Percentiles rank a stretch among this genome's conserved stretches.
These are phyloP conservation scores for Zymoseptoria ardabiliae DNA, from an alignment of 2,329 filamentous ascomycete genomes.

Conservation along the genomic window DNA sequence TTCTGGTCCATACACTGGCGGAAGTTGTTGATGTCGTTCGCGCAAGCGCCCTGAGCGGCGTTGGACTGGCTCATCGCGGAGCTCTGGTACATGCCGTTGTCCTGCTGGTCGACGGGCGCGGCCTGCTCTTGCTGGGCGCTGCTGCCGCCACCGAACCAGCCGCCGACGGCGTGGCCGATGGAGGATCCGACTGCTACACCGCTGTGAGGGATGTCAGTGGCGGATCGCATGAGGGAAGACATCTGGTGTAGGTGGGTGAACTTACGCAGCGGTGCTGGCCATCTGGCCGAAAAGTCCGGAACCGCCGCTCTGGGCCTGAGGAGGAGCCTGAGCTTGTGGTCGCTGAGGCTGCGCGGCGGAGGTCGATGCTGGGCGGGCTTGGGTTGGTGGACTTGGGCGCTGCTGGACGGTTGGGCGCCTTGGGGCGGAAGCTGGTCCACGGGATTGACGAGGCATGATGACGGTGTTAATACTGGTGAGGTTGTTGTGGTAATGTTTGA, in stretches of 20 bases:
- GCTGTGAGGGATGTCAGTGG: slow-evolving; percentile 44
- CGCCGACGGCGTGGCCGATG: slow-evolving; percentile 89
- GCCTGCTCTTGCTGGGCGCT: slow-evolving; percentile 38
- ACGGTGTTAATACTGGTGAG: slow-evolving; percentile 1
- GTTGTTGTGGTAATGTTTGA: slow-evolving; percentile 1
- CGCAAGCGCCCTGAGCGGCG: slow-evolving; percentile 49
- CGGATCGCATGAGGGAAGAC: too few species aligned
- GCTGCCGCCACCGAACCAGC: slow-evolving; percentile 69
- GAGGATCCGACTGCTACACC: slow-evolving; percentile 95
- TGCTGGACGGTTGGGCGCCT: slow-evolving; percentile 38
- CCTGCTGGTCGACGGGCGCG: slow-evolving; percentile 18
- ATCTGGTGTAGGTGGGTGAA: slow-evolving; percentile 30
- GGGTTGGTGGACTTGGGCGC: slow-evolving; percentile 58
- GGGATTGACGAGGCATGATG: slow-evolving; percentile 44
- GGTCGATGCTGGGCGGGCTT: slow-evolving; percentile 46
- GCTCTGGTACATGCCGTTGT: slow-evolving; percentile 28
- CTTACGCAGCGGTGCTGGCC: slow-evolving; percentile 95
- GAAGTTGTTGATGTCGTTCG: slow-evolving; percentile 73
- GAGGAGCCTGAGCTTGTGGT: slow-evolving; percentile 36
- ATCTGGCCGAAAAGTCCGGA: slow-evolving; percentile 92
- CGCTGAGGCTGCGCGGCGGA: slow-evolving; percentile 39
- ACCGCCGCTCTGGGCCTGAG: slow-evolving; percentile 50
- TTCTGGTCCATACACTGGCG: slow-evolving; percentile 96
- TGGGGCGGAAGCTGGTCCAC: slow-evolving; percentile 38
- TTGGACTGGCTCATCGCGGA: slow-evolving; percentile 31